Evolutionary conservation across 208 protist genomes (phyloP).

Genomic region (Crithidia bombi): DNA sequence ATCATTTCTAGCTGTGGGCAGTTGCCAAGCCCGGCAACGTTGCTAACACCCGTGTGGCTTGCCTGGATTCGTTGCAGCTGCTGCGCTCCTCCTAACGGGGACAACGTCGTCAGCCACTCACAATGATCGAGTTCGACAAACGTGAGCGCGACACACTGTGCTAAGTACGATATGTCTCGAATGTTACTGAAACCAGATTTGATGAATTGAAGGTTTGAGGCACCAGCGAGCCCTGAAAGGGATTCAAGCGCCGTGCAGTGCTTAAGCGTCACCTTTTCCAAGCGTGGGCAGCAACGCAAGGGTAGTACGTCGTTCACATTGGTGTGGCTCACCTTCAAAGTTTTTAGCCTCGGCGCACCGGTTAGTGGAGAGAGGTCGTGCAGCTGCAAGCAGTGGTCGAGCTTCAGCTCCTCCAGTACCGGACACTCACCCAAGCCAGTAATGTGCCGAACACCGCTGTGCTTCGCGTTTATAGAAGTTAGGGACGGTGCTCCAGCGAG

Average conservation of each 20-base stretch:
- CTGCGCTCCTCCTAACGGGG: conserved; percentile 2
- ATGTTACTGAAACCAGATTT: conserved; percentile 5
- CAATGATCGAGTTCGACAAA: conserved; percentile 11
- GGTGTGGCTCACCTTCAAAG: conserved; percentile 14
- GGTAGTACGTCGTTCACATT: not conserved
- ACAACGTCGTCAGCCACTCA: not conserved
- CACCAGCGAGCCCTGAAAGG: not conserved
- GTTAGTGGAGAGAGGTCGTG: not conserved
- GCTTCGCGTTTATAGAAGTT: conserved; percentile 1
- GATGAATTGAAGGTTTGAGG: not conserved
- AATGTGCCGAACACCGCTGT: not conserved
- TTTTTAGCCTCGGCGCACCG: not conserved
- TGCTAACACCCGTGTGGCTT: not conserved
- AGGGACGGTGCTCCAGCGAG: conserved; percentile 8
- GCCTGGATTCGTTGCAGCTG: conserved; percentile 3
- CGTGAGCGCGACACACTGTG: not conserved
- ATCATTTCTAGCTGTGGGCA: conserved; percentile 4
- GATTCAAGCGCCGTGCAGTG: conserved; percentile 2
- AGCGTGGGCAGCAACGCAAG: not conserved
- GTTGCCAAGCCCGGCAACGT: not conserved
- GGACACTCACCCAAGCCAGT: conserved; percentile 8
- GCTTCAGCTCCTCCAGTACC: not conserved
- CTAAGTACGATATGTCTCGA: not conserved
- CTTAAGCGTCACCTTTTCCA: conserved; percentile 5
- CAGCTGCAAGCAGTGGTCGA: conserved; percentile 14